These are phyloP conservation scores for Cordyceps fumosorosea DNA, from an alignment of 2,329 filamentous ascomycete species.

Conservation along the genomic window DNA sequence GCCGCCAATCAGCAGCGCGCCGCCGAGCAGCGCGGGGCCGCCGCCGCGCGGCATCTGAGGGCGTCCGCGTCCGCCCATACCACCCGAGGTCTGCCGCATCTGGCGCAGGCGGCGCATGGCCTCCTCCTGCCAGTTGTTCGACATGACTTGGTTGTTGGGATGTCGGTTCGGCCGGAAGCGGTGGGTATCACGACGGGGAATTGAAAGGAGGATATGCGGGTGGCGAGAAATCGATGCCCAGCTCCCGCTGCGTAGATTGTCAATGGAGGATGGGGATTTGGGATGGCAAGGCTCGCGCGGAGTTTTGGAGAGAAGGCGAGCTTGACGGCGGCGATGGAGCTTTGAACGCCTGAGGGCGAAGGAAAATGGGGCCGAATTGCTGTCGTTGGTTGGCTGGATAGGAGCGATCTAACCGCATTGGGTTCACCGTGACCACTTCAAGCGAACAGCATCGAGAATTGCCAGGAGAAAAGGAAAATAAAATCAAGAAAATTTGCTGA, in stretches of 20 bases:
- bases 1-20: conserved; percentile 41
- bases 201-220: background rate
- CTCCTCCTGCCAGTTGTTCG: conserved; percentile 42
- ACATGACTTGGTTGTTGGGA: conserved; percentile 20
- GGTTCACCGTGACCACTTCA: background rate
- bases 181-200: background rate
- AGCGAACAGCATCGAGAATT: background rate
- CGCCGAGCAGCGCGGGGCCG: conserved; percentile 33
- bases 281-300: background rate
- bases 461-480: background rate
- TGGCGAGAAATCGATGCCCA: background rate
- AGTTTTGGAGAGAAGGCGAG: conserved; percentile 4
- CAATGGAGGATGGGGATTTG: conserved; percentile 4
- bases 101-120: conserved; percentile 45
- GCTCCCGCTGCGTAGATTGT: background rate
- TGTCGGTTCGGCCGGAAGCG: background rate
- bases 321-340: conserved; percentile 7
- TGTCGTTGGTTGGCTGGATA: conserved; percentile 5
- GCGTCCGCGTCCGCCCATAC: conserved; percentile 36
- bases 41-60: conserved; percentile 35
- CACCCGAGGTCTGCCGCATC: conserved; percentile 38
- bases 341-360: conserved; percentile 8
- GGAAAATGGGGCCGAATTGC: conserved; percentile 6
- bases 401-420: background rate
- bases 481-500: background rate